phyloP scores from a whole-genome alignment of 257 asterid species.

The Scutellaria barbata region DNA sequence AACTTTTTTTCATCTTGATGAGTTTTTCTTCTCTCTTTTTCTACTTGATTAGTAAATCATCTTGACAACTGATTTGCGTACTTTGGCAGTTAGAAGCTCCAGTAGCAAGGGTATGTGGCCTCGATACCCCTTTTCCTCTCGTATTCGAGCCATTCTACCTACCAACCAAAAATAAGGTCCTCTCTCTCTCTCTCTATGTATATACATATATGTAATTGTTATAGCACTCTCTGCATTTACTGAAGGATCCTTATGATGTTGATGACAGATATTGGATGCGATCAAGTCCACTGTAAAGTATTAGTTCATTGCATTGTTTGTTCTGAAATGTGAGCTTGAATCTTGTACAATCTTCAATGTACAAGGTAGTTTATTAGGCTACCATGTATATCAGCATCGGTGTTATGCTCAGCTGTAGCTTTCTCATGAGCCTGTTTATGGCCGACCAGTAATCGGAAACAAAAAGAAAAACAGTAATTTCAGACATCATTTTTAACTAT shows the following conservation, averaged over 20 bases:
- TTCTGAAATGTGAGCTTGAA: not conserved
- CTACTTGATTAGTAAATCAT: not conserved
- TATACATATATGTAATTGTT: not conserved
- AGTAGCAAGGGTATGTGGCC: conserved; percentile 88
- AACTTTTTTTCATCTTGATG: not conserved
- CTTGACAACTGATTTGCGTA: not conserved
- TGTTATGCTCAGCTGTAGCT: too few species aligned
- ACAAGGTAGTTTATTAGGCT: not conserved
- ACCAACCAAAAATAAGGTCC: conserved; percentile 93
- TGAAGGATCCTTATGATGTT: conserved; percentile 10
- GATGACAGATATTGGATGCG: conserved; percentile 83
- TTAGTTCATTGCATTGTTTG: conserved; percentile 36
- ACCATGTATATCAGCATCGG: too few species aligned
- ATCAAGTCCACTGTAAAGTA: conserved; percentile 77
- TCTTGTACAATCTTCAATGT: not conserved
- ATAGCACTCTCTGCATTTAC: not conserved
- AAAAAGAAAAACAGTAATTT: too few species aligned
- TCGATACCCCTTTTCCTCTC: conserved; percentile 95
- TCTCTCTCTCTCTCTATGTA: not conserved
- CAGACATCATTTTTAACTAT: too few species aligned
- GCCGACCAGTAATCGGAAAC: too few species aligned
- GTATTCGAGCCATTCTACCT: conserved; percentile 92
- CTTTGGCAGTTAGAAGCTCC: conserved; percentile 89
- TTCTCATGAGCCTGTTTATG: too few species aligned
- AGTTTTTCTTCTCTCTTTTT: not conserved